phyloP scores from a whole-genome alignment of 192 early-diverging fungal genomes.

The Backusella mclennaniae region DNA sequence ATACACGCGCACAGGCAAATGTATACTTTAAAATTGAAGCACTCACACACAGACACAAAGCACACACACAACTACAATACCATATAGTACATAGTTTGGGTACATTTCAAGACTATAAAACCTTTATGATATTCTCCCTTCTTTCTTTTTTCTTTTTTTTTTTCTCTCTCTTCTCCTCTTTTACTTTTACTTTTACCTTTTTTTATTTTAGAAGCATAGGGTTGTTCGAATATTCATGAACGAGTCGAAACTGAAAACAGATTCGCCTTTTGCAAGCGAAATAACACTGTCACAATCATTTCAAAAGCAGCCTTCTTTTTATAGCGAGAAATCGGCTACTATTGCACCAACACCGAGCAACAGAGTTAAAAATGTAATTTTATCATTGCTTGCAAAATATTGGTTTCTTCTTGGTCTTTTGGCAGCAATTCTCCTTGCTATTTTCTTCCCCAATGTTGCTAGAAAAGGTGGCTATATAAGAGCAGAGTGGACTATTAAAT shows the following conservation, averaged over 20 bases:
- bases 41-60: neutral
- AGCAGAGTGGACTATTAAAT: slow-evolving; percentile 66
- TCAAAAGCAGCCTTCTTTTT: neutral
- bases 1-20: neutral
- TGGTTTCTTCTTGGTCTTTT: slow-evolving; percentile 67
- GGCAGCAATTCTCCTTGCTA: slow-evolving; percentile 57
- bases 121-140: neutral
- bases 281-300: slow-evolving; percentile 6
- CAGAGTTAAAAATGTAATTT: neutral
- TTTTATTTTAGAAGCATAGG: neutral
- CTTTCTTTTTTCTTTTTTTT: neutral
- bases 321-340: slow-evolving; percentile 3
- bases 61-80: neutral
- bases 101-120: neutral
- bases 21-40: neutral
- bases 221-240: slow-evolving; percentile 13
- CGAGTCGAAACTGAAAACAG: slow-evolving; percentile 13
- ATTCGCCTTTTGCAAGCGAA: slow-evolving; percentile 20
- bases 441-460: slow-evolving; percentile 55
- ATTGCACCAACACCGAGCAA: neutral
- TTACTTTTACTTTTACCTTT: slow-evolving; percentile 2
- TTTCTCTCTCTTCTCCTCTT: neutral
- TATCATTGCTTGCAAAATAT: slow-evolving; percentile 18
- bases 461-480: slow-evolving; percentile 49
- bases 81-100: neutral